Percentiles rank a stretch among this genome's conserved stretches.
Evolutionary conservation across 148 eudicot species (phyloP).

Genomic region (Fagopyrum esculentum): DNA sequence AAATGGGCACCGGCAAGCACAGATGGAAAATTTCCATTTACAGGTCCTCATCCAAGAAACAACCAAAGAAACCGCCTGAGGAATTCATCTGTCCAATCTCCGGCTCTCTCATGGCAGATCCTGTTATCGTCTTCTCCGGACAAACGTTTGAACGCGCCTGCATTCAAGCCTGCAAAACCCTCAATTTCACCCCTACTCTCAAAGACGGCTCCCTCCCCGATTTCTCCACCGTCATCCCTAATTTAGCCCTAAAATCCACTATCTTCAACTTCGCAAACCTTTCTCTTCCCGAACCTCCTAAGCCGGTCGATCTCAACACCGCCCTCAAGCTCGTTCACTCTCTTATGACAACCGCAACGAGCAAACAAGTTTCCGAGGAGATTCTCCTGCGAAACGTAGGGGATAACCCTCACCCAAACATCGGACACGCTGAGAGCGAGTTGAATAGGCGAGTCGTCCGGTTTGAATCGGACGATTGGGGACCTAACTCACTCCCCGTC

Average conservation of each 20-base stretch:
- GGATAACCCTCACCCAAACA: constrained; percentile 3
- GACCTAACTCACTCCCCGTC: constrained; percentile 21
- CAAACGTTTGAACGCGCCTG: constrained; percentile 80
- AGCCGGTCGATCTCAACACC: constrained; percentile 31
- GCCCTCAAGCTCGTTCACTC: constrained; percentile 40
- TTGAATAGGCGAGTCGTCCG: constrained; percentile 24
- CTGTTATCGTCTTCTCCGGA: constrained; percentile 76
- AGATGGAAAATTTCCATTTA: constrained; percentile 59
- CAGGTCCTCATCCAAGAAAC: constrained; percentile 24
- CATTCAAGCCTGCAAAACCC: constrained; percentile 45
- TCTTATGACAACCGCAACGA: constrained; percentile 13
- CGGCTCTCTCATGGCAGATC: constrained; percentile 67
- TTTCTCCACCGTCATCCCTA: constrained; percentile 51
- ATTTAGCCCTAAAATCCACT: constrained; percentile 62
- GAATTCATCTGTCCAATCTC: constrained; percentile 77
- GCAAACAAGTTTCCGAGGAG: background rate
- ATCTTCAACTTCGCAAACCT: constrained; percentile 32
- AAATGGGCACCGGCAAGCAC: constrained; percentile 48
- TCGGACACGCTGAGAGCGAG: constrained; percentile 18
- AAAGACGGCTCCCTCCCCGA: constrained; percentile 47
- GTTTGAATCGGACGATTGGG: constrained; percentile 44
- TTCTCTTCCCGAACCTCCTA: constrained; percentile 21
- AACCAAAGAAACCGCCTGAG: constrained; percentile 23
- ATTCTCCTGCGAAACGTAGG: background rate
- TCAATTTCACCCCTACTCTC: constrained; percentile 37